These are phyloP conservation scores for Backusella luteola DNA, from an alignment of 192 early-diverging fungal genomes.

Conservation along the genomic window DNA sequence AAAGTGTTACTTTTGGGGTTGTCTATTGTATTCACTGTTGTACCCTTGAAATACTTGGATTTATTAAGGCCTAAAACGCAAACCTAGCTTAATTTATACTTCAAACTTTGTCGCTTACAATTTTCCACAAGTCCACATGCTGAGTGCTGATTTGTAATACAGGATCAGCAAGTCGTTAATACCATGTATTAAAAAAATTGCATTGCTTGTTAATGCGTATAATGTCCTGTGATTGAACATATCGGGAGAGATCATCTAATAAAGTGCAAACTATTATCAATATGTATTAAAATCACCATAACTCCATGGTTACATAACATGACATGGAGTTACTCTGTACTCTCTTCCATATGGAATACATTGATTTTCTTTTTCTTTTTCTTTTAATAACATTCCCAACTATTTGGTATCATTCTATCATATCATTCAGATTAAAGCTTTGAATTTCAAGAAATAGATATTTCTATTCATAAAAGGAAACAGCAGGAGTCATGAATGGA, in stretches of 20 bases:
- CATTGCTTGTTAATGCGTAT: background rate
- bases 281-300: background rate
- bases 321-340: background rate
- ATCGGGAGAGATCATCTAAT: background rate
- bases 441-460: background rate
- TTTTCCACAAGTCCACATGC: background rate
- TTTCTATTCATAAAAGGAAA: background rate
- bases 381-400: background rate
- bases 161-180: background rate
- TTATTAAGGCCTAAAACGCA: background rate
- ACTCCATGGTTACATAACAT: background rate
- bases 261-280: background rate
- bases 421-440: background rate
- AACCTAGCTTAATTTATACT: background rate
- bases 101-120: background rate
- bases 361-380: background rate
- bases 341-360: background rate
- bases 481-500: conserved; percentile 6
- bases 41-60: background rate
- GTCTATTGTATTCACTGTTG: background rate
- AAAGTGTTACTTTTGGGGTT: background rate
- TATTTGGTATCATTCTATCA: background rate
- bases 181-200: background rate
- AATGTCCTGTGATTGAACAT: background rate
- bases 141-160: background rate